Conservation (phyloP, 2,329 filamentous ascomycete genomes). For the Aureobasidium sp. region DNA sequence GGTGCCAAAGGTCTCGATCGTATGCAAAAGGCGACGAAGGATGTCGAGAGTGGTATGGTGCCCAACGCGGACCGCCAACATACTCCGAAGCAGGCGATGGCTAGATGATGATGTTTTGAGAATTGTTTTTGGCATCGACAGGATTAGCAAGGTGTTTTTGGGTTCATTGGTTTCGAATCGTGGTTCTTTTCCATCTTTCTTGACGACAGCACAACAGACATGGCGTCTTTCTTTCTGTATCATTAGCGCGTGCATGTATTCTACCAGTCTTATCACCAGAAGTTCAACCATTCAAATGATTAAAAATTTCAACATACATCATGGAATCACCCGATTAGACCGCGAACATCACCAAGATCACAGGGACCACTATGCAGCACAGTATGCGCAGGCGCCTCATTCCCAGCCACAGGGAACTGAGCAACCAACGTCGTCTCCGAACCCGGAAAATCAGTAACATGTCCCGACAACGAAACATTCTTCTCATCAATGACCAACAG, state of each 20-base stretch:
- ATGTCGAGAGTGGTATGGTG: neutral
- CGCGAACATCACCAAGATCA: neutral
- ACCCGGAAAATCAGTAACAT: constrained; percentile 8
- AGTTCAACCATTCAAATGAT: too few species aligned
- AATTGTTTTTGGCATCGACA: neutral
- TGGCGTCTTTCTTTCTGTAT: neutral
- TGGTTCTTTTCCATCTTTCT: too few species aligned
- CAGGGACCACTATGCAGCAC: constrained; percentile 1
- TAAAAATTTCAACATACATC: neutral
- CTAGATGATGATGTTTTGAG: neutral
- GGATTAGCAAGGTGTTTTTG: neutral
- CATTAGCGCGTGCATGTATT: neutral
- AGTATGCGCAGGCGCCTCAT: neutral
- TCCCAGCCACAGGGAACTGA: neutral
- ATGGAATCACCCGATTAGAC: neutral
- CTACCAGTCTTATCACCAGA: neutral
- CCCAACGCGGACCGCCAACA: constrained; percentile 8
- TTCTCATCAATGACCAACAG: neutral
- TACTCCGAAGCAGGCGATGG: constrained; percentile 1
- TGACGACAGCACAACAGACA: neutral
- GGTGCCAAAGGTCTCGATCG: neutral
- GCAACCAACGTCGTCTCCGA: constrained; percentile 1
- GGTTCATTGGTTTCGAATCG: neutral
- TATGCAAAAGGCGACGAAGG: neutral
- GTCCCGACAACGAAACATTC: neutral